These are phyloP conservation scores for Geotrichum fermentans DNA, from an alignment of 1,139 yeast genomes.

Conservation along the genomic window DNA sequence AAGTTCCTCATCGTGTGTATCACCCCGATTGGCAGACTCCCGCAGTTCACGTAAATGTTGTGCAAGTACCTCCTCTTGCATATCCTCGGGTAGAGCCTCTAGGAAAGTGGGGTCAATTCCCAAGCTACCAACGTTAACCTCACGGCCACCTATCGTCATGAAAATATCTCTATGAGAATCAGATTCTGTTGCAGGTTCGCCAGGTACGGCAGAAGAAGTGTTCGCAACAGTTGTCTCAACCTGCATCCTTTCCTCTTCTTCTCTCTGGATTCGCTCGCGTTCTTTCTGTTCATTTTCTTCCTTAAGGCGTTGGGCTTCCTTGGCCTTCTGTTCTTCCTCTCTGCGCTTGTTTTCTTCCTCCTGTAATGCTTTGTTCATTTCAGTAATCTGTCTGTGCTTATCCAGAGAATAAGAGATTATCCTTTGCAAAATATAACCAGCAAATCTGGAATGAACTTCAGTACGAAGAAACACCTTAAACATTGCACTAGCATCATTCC, in stretches of 20 bases:
- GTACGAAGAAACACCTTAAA: conserved; percentile 46
- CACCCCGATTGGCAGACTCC: conserved; percentile 38
- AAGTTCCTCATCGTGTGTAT: conserved; percentile 51
- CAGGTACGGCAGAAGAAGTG: conserved; percentile 21
- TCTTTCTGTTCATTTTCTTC: conserved; percentile 29
- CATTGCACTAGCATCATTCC: conserved; percentile 57
- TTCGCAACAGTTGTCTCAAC: conserved; percentile 23
- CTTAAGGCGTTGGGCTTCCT: conserved; percentile 24
- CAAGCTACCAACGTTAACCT: conserved; percentile 81
- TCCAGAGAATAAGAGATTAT: conserved; percentile 34
- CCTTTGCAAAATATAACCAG: conserved; percentile 47
- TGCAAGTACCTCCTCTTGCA: conserved; percentile 87
- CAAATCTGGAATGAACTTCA: conserved; percentile 44
- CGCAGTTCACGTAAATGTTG: conserved; percentile 70
- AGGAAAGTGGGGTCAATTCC: conserved; percentile 90
- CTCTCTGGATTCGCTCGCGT: conserved; percentile 30
- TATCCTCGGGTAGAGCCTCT: conserved; percentile 86
- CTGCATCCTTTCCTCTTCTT: conserved; percentile 31
- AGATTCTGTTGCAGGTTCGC: conserved; percentile 19
- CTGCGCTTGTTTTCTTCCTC: conserved; percentile 24
- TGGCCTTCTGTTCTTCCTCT: conserved; percentile 37
- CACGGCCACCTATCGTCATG: conserved; percentile 72
- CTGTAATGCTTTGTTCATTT: conserved; percentile 20
- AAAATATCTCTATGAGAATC: conserved; percentile 35
- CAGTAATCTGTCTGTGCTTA: conserved; percentile 39